These are phyloP conservation scores for Penicillium egyptiacum DNA, from an alignment of 495 filamentous ascomycete species.

Conservation along the genomic window DNA sequence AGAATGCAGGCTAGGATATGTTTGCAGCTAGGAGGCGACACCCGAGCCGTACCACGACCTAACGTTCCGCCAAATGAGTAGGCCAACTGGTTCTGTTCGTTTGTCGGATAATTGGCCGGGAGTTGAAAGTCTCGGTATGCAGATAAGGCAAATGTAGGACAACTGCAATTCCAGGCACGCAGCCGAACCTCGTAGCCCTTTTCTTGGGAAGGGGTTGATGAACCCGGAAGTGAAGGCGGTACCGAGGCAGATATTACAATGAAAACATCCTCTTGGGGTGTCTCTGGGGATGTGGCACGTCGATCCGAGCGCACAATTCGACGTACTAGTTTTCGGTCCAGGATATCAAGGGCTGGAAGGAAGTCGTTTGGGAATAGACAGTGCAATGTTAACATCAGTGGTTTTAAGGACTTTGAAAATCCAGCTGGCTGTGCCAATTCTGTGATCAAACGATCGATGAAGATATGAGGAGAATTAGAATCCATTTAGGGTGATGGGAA, in stretches of 20 bases:
- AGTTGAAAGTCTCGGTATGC: constrained; percentile 51
- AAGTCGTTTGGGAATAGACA: constrained; percentile 55
- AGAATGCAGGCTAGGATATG: constrained; percentile 84
- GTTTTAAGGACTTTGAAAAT: constrained; percentile 31
- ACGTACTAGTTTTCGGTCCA: constrained; percentile 70
- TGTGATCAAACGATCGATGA: constrained; percentile 34
- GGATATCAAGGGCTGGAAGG: constrained; percentile 76
- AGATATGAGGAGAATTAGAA: constrained; percentile 14
- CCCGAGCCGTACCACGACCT: constrained; percentile 30
- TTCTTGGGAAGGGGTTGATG: constrained; percentile 25
- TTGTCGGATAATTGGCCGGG: constrained; percentile 13
- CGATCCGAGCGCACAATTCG: constrained; percentile 27
- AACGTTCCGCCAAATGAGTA: constrained; percentile 56
- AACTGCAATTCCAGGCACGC: constrained; percentile 84
- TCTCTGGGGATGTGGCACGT: background rate
- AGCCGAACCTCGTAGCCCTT: constrained; percentile 68
- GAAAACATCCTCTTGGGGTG: constrained; percentile 29
- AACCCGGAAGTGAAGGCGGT: constrained; percentile 30
- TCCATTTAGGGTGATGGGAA: background rate
- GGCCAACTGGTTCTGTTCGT: constrained; percentile 6
- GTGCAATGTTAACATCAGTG: constrained; percentile 53
- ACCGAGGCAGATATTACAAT: constrained; percentile 49
- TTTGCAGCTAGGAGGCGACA: constrained; percentile 70
- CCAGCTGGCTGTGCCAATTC: constrained; percentile 21
- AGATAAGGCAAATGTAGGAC: constrained; percentile 75